phyloP scores from a whole-genome alignment of 129 eudicot genomes.

The Flaveria ramosissima region DNA sequence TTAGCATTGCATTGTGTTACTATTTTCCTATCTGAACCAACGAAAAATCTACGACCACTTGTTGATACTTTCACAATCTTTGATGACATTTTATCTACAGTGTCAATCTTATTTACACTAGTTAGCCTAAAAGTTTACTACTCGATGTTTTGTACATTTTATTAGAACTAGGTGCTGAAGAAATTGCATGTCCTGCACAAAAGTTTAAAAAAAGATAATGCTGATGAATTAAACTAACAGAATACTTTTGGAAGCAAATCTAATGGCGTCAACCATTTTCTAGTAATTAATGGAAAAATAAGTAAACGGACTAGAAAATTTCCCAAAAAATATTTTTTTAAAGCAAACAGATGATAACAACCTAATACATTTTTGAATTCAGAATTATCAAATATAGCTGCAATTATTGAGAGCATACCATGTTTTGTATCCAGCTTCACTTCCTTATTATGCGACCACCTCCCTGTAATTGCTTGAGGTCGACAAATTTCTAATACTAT shows the following conservation, averaged over 20 bases:
- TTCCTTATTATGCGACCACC: conserved; percentile 29
- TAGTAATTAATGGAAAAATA: neutral
- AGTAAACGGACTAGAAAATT: neutral
- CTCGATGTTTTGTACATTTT: conserved; percentile 26
- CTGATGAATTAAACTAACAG: neutral
- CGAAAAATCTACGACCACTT: conserved; percentile 45
- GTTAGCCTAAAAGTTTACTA: conserved; percentile 30
- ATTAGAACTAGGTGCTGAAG: conserved; percentile 28
- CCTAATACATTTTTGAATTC: neutral
- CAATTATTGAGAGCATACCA: conserved; percentile 32
- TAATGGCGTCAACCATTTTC: neutral
- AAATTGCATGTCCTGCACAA: conserved; percentile 40
- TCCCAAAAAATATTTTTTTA: neutral
- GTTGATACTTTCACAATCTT: conserved; percentile 64
- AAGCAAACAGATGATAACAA: neutral
- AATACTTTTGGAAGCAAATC: neutral
- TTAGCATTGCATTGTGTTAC: conserved; percentile 35
- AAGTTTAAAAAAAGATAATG: neutral
- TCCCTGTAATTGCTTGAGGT: conserved; percentile 33
- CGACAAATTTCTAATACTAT: conserved; percentile 43
- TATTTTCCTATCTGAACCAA: conserved; percentile 60
- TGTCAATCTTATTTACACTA: conserved; percentile 51
- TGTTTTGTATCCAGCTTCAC: conserved; percentile 28
- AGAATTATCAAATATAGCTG: neutral
- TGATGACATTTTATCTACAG: conserved; percentile 59